Conservation (phyloP, 345 rosid species). For the Gossypium australe region DNA sequence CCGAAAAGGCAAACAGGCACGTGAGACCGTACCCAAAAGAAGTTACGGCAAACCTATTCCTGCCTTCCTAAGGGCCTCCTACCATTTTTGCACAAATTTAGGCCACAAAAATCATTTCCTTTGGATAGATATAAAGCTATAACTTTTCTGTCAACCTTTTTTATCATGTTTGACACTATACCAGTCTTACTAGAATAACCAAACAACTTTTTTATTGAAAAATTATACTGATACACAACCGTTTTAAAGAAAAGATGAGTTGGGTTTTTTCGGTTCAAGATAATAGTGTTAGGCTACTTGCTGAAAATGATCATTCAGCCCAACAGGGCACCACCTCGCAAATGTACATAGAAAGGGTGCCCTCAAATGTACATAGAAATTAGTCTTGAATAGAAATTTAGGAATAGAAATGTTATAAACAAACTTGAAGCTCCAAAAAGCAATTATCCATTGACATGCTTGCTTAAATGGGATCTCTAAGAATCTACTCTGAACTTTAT, state of each 20-base stretch:
- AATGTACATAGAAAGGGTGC: neutral
- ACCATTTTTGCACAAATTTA: neutral
- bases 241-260: neutral
- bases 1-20: slow-evolving; percentile 1
- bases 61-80: neutral
- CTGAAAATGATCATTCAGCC: neutral
- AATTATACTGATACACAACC: neutral
- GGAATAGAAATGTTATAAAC: neutral
- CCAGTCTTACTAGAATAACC: neutral
- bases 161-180: neutral
- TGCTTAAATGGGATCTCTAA: neutral
- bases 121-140: neutral
- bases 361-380: neutral
- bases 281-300: neutral
- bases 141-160: neutral
- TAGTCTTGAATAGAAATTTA: neutral
- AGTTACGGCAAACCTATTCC: neutral
- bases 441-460: neutral
- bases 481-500: neutral
- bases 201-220: neutral
- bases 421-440: neutral
- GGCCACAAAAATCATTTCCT: slow-evolving; percentile 5
- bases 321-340: neutral
- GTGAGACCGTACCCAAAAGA: neutral
- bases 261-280: neutral